Conservation (phyloP, 441 rosid genomes). For the Croton setiger region DNA sequence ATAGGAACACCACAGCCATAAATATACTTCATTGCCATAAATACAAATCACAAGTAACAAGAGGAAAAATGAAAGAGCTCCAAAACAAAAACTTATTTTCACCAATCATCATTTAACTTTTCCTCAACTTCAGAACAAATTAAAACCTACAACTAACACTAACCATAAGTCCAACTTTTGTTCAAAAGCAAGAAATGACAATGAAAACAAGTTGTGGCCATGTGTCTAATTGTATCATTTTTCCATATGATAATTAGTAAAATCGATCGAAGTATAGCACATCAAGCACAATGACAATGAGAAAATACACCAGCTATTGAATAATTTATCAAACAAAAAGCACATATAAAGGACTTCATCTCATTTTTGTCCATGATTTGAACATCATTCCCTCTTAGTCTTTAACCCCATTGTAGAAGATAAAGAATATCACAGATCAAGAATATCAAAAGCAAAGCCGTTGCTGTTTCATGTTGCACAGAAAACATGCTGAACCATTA, state of each 20-base stretch:
- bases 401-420: neutral
- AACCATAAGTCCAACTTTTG: too few relatives aligned
- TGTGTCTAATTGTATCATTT: neutral
- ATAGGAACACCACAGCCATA: neutral
- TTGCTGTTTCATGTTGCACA: neutral
- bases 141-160: neutral
- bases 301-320: neutral
- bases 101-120: neutral
- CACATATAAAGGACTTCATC: neutral
- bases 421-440: neutral
- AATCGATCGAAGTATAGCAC: neutral
- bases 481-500: slow-evolving; percentile 8
- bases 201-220: neutral
- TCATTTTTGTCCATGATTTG: neutral
- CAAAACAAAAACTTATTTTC: neutral
- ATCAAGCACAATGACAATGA: neutral
- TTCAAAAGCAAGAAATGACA: neutral
- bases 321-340: neutral
- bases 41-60: neutral
- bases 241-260: neutral
- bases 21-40: neutral
- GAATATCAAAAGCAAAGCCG: neutral
- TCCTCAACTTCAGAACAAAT: neutral
- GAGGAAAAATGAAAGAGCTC: neutral
- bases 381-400: neutral